phyloP scores from a whole-genome alignment of 106 monocot genomes.

The Acorus calamus region DNA sequence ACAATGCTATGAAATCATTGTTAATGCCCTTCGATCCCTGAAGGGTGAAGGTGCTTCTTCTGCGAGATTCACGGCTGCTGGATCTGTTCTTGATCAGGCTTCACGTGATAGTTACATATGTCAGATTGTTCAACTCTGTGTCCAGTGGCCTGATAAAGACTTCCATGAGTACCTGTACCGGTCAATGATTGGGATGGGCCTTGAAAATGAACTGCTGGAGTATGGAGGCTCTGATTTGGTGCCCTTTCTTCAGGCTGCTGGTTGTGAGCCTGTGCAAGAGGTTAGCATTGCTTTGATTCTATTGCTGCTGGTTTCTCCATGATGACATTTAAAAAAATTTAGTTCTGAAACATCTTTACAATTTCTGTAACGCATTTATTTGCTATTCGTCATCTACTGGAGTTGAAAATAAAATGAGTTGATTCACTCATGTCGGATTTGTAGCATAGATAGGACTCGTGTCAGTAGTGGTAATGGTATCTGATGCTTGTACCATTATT shows the following conservation, averaged over 20 bases:
- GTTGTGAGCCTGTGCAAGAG: constrained; percentile 46
- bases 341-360: too few relatives aligned
- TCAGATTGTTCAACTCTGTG: constrained; percentile 85
- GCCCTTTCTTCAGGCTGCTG: constrained; percentile 80
- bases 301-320: too few relatives aligned
- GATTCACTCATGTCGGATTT: too few relatives aligned
- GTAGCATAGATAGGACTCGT: too few relatives aligned
- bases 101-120: constrained; percentile 54
- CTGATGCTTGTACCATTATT: too few relatives aligned
- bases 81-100: constrained; percentile 44
- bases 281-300: constrained; percentile 21
- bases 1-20: constrained; percentile 78
- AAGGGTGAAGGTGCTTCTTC: constrained; percentile 34
- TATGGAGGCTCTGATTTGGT: constrained; percentile 96
- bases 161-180: constrained; percentile 88
- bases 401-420: too few relatives aligned
- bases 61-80: constrained; percentile 24
- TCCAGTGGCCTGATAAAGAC: constrained; percentile 72
- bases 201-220: constrained; percentile 85
- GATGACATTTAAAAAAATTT: too few relatives aligned
- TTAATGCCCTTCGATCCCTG: constrained; percentile 62
- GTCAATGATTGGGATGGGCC: constrained; percentile 66
- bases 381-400: too few relatives aligned
- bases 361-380: too few relatives aligned
- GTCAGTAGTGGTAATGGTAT: too few relatives aligned